Percentiles rank a stretch among this genome's conserved stretches.
Evolutionary conservation across 208 protist species (phyloP).

Genomic region (Leishmania martiniquensis): DNA sequence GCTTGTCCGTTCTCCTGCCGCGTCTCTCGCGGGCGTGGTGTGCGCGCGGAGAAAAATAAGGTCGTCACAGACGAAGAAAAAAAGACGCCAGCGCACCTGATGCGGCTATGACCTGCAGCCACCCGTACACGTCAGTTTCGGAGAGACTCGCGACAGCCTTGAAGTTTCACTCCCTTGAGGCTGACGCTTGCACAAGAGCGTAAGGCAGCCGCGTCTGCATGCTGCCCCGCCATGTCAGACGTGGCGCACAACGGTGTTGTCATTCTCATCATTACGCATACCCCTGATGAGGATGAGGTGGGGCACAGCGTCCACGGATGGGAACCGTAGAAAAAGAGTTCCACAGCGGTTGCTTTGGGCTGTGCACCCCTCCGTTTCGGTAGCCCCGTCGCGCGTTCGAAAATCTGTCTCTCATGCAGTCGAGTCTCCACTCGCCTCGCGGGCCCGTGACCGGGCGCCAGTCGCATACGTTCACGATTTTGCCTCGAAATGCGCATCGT

Average conservation of each 20-base stretch:
- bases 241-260: background rate
- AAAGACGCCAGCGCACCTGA: background rate
- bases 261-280: background rate
- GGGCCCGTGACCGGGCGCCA: too few species aligned
- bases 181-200: too few species aligned
- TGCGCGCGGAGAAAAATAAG: too few species aligned
- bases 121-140: background rate
- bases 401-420: background rate
- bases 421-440: background rate
- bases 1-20: too few species aligned
- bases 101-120: background rate
- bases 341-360: background rate
- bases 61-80: too few species aligned
- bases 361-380: background rate
- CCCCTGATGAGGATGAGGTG: background rate
- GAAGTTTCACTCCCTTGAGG: too few species aligned
- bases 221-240: background rate
- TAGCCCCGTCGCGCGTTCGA: background rate
- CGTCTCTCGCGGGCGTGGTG: too few species aligned
- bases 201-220: too few species aligned
- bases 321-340: background rate
- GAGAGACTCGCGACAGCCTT: background rate
- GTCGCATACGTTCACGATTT: background rate
- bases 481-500: background rate
- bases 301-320: background rate